phyloP scores from a whole-genome alignment of 2,329 filamentous ascomycete genomes.

The Lojkania enalia region DNA sequence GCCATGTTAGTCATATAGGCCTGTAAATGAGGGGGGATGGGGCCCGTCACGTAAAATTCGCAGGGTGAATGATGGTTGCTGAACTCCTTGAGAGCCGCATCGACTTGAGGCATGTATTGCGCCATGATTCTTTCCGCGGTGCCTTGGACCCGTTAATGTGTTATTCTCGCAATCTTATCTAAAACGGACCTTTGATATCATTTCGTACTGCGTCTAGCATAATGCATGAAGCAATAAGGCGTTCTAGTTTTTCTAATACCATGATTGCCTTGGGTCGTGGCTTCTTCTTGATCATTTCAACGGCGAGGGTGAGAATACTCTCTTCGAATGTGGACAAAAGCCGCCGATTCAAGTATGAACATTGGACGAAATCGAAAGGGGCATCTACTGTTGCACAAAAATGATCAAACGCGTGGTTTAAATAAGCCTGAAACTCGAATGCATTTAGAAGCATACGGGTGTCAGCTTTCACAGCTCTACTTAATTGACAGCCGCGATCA shows the following conservation, averaged over 20 bases:
- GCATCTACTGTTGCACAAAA: slow-evolving; percentile 49
- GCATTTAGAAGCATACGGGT: slow-evolving; percentile 53
- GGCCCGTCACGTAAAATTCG: slow-evolving; percentile 32
- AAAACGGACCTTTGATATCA: slow-evolving; percentile 21
- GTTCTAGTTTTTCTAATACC: slow-evolving; percentile 50
- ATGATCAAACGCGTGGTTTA: slow-evolving; percentile 55
- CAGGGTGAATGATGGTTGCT: slow-evolving; percentile 52
- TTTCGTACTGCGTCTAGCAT: slow-evolving; percentile 50
- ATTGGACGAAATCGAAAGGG: slow-evolving; percentile 56
- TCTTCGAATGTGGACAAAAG: slow-evolving; percentile 53
- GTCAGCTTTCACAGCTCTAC: slow-evolving; percentile 48
- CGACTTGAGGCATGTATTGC: slow-evolving; percentile 46
- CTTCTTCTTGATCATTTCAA: slow-evolving; percentile 40
- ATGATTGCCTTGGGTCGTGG: slow-evolving; percentile 23
- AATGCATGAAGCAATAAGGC: slow-evolving; percentile 56
- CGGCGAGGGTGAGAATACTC: slow-evolving; percentile 53
- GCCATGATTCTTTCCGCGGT: not conserved
- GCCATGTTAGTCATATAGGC: slow-evolving; percentile 41
- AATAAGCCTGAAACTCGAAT: slow-evolving; percentile 51
- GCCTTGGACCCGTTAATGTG: not conserved
- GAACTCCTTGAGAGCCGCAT: slow-evolving; percentile 49
- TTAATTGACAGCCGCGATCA: slow-evolving; percentile 31
- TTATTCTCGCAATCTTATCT: no score
- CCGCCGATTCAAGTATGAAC: slow-evolving; percentile 49
- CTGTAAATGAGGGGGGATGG: slow-evolving; percentile 25